phyloP scores from a whole-genome alignment of 2,329 filamentous ascomycete species.

The Pseudogymnoascus sp. region DNA sequence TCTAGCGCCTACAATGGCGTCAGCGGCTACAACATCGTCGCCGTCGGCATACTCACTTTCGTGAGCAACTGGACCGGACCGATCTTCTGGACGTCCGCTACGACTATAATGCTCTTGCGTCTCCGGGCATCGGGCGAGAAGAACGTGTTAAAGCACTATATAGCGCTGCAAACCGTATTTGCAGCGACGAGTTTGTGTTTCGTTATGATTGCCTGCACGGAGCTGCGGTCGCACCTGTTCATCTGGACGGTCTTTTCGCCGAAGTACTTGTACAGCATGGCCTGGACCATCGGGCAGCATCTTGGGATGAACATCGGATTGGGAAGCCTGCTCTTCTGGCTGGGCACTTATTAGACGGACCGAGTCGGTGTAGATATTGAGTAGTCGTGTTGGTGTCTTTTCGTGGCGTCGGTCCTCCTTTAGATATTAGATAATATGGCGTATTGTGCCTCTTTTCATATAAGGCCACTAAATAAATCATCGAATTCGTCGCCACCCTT shows the following conservation, averaged over 20 bases:
- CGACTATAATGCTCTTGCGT: constrained; percentile 49
- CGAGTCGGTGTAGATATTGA: background rate
- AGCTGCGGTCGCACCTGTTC: constrained; percentile 80
- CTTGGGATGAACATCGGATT: constrained; percentile 59
- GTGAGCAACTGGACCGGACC: constrained; percentile 85
- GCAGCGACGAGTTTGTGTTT: constrained; percentile 54
- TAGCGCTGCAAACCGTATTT: constrained; percentile 63
- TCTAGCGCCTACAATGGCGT: constrained; percentile 94
- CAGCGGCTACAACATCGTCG: constrained; percentile 66
- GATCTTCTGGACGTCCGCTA: constrained; percentile 73
- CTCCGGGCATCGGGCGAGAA: constrained; percentile 13
- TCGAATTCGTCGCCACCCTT: constrained; percentile 60
- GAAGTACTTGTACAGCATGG: constrained; percentile 88
- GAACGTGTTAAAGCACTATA: constrained; percentile 36
- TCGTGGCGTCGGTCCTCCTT: background rate
- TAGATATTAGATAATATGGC: constrained; percentile 4
- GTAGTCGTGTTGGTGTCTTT: background rate
- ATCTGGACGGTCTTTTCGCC: constrained; percentile 99
- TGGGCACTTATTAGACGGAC: constrained; percentile 33
- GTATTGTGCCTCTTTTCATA: constrained; percentile 26
- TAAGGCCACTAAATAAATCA: constrained; percentile 57
- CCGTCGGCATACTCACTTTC: constrained; percentile 78
- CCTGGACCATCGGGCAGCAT: constrained; percentile 81
- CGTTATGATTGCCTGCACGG: constrained; percentile 84
- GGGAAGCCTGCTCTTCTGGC: constrained; percentile 49